Evolutionary conservation across 345 rosid species (phyloP), one percentile per base, ranked within the genome.

Genomic region (Geranium rotundifolium): DNA sequence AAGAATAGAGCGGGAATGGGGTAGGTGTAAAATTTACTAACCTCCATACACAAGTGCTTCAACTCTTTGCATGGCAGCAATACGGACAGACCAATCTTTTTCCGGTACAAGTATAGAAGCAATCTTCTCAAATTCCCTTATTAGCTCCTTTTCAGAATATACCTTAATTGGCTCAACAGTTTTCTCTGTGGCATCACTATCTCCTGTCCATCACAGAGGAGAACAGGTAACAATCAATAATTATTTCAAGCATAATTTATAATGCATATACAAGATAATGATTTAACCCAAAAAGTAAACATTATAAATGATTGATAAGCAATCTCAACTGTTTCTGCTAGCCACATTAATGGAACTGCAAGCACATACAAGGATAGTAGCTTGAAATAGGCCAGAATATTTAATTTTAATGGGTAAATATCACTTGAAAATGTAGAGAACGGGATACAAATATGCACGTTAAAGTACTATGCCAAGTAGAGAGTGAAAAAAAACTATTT

Each of bases 1-100:
- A 16, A 14, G 52, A 59, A 1, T 55, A 62, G 62, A n/a, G 41
- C 10, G 4, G 10, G 41, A 34, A 4, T 34, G 10, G 41, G 10
- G 41, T 34, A 34, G 41, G 41, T 1, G 41, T 7, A 14, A 46
- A 9, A 37, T 5, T 14, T 46, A 56, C 19, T 65, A 65, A 87
- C 99, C 99, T 88, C 99, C 99, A 31, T 67, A 81, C 70, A 90
- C 95, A 75, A 95, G 95, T 71, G 86, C 99, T 79, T 95, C 99
- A 62, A 88, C 83, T 85, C 96, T 86, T 80, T 85, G 97, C 92
- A 95, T 83, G 74, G 99, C 95, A 71, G 89, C 85, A 74, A 90
- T 95, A 69, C 99, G 99, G 60, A 86, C 50, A 57, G 99, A 86
- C 99, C 99, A 95, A 73, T 95, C 99, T 76, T 95, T 95, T 70